Base-by-base conservation (phyloP, 805 yeast genomes). In the Isabelozyma gotoi region DNA sequence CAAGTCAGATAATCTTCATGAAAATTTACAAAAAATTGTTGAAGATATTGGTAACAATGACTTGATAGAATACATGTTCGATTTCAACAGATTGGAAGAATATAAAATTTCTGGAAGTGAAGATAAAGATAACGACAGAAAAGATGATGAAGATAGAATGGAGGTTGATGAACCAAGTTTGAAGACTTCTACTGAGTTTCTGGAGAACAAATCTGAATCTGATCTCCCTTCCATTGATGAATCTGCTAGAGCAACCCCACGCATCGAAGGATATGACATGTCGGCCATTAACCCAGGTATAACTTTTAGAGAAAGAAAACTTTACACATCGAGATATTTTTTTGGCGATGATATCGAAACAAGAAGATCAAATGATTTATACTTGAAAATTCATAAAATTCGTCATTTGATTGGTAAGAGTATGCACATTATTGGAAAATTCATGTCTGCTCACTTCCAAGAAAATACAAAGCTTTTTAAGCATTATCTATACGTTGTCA, bases 401-500 rank as follows among this genome's bases (percentile, higher is more conserved):
- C 76, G 95, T 40, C 72, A 78, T 18, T 56, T 67, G 21, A 71
- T 89, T 33, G 94, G 92, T 0, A 67, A 72, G 45, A 70, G 79
- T 35, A 74, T 91, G 42, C 96, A 87, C 55, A 67, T 69, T 4
- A 59, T 87, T 4, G 77, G 73, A 42, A 53, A 62, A 7, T 76
- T 74, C 49, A 62, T 89, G 44, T 53, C 63, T 5, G 60, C 68
- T 1, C 64, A 77, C 39, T 76, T 75, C 36, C 81, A 77, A 33
- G 89, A 87, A 46, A 84, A 88, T 47, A 77, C 85, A 6, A 77
- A 78, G 10, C 58, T 85, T 5, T 76, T 83, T 57, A 80, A 80
- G 47, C 78, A 81, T 37, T 72, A 84, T 27, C 63, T 89, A 24
- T 78, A 80, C 54, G 82, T 84, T 3, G 58, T 85, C 36, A 81